Evolutionary conservation across 495 filamentous ascomycete species (phyloP).

Genomic region (Cercophora newfieldiana): DNA sequence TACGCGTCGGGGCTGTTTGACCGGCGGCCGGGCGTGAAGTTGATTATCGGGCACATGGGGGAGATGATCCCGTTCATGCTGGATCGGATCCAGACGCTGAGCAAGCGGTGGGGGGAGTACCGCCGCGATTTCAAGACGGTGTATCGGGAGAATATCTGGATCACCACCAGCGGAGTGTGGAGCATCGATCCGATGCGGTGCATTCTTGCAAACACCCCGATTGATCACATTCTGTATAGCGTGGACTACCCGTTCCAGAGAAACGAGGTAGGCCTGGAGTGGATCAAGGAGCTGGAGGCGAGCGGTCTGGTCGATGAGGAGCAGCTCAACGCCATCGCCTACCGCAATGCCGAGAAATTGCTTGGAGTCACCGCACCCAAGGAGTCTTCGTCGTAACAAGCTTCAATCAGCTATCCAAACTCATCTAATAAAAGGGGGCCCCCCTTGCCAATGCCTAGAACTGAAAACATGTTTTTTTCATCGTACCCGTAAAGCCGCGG

Average conservation of each 20-base stretch:
- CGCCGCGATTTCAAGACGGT: constrained; percentile 57
- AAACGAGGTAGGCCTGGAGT: constrained; percentile 44
- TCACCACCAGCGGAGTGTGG: constrained; percentile 65
- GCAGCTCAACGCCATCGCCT: constrained; percentile 54
- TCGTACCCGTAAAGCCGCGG: no score
- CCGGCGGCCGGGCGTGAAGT: constrained; percentile 55
- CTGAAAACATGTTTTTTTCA: not conserved
- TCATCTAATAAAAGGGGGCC: not conserved
- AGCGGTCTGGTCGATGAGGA: constrained; percentile 53
- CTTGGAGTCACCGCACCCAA: constrained; percentile 28
- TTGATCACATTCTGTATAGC: constrained; percentile 57
- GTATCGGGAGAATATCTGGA: constrained; percentile 62
- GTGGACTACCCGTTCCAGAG: constrained; percentile 61
- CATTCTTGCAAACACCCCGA: constrained; percentile 50
- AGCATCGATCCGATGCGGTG: constrained; percentile 54
- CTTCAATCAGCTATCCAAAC: not conserved
- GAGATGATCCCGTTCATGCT: constrained; percentile 66
- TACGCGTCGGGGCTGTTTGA: constrained; percentile 48
- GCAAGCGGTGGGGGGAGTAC: constrained; percentile 48
- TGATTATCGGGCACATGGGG: constrained; percentile 67
- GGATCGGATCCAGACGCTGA: constrained; percentile 57
- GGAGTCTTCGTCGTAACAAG: not conserved
- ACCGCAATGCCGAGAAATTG: constrained; percentile 56
- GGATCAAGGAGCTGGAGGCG: constrained; percentile 49
- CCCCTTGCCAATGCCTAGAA: not conserved